Evolutionary conservation across 2,329 filamentous ascomycete species (phyloP).

Genomic region (Penicillium fuscoglaucum): DNA sequence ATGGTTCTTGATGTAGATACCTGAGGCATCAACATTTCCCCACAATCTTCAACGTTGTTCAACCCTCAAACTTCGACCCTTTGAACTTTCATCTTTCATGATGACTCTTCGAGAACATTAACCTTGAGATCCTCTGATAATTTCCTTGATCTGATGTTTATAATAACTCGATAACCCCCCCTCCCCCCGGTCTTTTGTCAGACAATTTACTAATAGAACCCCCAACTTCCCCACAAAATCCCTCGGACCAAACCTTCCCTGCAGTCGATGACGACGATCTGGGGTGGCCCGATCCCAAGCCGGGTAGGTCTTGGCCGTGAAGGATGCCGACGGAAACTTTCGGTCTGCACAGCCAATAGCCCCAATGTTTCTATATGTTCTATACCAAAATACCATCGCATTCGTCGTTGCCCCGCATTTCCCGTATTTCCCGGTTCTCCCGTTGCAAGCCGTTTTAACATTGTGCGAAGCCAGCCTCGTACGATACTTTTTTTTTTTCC

Average conservation of each 20-base stretch:
- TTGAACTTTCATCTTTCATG: neutral
- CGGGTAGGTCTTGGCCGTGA: constrained; percentile 5
- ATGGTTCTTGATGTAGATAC: neutral
- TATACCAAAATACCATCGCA: neutral
- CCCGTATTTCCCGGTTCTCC: constrained; percentile 4
- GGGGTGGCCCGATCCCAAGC: neutral
- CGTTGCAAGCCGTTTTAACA: neutral
- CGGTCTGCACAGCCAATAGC: neutral
- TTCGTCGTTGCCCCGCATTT: neutral
- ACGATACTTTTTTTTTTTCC: constrained; percentile 2
- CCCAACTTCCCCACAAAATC: constrained; percentile 13
- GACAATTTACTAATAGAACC: neutral
- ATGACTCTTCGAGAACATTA: neutral
- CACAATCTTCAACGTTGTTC: neutral
- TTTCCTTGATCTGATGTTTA: neutral
- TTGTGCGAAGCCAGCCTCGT: constrained; percentile 4
- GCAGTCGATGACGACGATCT: constrained; percentile 22
- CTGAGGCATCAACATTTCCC: neutral
- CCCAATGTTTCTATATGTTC: neutral
- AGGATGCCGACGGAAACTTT: constrained; percentile 4
- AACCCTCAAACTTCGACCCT: neutral
- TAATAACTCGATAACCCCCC: neutral
- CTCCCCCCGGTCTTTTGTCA: neutral
- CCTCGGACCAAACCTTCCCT: constrained; percentile 13
- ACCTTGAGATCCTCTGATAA: neutral